Base-by-base conservation (phyloP, 2,329 filamentous ascomycete genomes). In the Calonectria pseudoturangicola region DNA sequence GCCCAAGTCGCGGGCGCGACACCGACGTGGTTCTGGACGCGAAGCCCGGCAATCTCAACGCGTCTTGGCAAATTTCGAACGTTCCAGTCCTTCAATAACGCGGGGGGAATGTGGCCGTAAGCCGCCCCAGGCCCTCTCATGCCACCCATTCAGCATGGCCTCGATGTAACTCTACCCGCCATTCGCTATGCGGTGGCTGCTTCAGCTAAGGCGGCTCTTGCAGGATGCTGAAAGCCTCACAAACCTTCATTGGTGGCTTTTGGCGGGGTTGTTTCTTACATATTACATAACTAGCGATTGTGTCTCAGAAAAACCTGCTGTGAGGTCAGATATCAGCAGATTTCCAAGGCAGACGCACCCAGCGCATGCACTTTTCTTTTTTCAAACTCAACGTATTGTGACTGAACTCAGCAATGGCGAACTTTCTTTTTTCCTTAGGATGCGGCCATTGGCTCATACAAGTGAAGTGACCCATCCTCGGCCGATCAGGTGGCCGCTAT, bases 1-100 rank as follows among this genome's bases (percentile, higher is more conserved):
- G 16, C 33, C 15, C 5, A 10, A 36, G 3, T 27, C 21, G 54
- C 21, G 36, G 21, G 18, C 21, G 54, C 54, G 39, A 13, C 6
- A 8, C 13, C 3, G 36, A 21, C n/a, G 54, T 60, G 3, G 21
- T 25, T 15, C 21, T 18, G n/a, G 39, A 39, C 54, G 54, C n/a
- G 54, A 12, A 8, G 16, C 16, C 30, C 54, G 12, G 27, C 50
- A 54, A n/a, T 10, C 21, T 18, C 15, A 27, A 54, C 28, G 50
- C 50, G n/a, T 60, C 33, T 60, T 60, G 54, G 54, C 54, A 41
- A 39, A 9, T 27, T 18, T 60, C 3, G 33, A 39, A 39, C 54
- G 54, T 60, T 60, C 54, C 36, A 60, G 54, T 28, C 54, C 36
- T 3, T 41, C 13, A 7, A 60, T 41, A 41, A 33, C 36, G 39